Percentiles rank a stretch among this genome's conserved stretches.
Conservation (phyloP, 352 stramenopile genomes). For the Phytophthora podocarpi region DNA sequence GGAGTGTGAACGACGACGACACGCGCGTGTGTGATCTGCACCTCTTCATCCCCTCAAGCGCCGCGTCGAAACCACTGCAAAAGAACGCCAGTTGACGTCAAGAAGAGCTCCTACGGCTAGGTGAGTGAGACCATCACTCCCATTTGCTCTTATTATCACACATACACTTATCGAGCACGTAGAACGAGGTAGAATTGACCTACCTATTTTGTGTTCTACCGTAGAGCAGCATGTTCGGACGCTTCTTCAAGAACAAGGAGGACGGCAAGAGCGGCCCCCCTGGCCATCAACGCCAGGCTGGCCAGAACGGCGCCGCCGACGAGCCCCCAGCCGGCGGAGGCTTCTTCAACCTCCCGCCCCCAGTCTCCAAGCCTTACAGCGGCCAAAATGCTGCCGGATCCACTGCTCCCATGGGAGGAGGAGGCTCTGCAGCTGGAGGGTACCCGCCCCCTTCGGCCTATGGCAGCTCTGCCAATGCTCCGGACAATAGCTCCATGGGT, state of each 20-base stretch:
- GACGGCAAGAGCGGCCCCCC: constrained; percentile 64
- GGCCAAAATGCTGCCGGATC: constrained; percentile 22
- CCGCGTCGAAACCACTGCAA: not conserved
- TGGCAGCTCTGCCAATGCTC: constrained; percentile 20
- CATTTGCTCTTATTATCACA: not conserved
- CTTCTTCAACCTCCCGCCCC: constrained; percentile 88
- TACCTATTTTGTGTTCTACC: constrained; percentile 1
- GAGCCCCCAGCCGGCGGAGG: constrained; percentile 61
- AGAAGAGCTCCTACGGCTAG: not conserved
- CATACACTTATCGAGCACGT: not conserved
- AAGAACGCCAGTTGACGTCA: constrained; percentile 7
- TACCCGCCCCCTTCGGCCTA: constrained; percentile 28
- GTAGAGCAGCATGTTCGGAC: constrained; percentile 60
- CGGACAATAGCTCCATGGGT: constrained; percentile 19
- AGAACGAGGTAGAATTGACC: not conserved
- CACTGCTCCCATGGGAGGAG: constrained; percentile 6
- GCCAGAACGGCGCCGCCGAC: constrained; percentile 26
- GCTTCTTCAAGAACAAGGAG: constrained; percentile 88
- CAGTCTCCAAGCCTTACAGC: constrained; percentile 53
- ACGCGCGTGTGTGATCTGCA: not conserved
- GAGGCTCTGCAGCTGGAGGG: constrained; percentile 8
- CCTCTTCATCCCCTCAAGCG: not conserved
- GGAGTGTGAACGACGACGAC: not conserved
- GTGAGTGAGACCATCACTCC: constrained; percentile 3
- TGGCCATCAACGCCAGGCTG: constrained; percentile 52